A percentile compares a stretch with the other conserved stretches of the same genome.
phyloP scores from a whole-genome alignment of 2,329 filamentous ascomycete genomes.

The Anisogramma anomala region DNA sequence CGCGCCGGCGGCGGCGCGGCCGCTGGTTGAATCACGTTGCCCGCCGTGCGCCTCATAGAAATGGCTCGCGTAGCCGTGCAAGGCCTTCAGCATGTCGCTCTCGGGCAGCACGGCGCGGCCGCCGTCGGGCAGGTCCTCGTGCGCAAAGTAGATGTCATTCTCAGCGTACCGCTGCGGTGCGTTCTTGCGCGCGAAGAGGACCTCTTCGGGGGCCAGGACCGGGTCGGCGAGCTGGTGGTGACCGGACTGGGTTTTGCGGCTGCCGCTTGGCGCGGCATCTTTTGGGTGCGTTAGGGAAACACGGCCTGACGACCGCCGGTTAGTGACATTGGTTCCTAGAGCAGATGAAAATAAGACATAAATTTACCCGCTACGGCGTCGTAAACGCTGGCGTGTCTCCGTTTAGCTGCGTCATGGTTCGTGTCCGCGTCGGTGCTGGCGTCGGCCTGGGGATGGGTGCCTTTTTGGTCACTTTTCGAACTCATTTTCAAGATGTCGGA shows the following conservation, averaged over 20 bases:
- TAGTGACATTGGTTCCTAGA: too few relatives aligned
- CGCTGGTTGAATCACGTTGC: constrained; percentile 4
- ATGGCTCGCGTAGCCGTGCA: constrained; percentile 57
- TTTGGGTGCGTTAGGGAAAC: constrained; percentile 12
- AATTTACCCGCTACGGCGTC: constrained; percentile 58
- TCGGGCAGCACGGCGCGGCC: constrained; percentile 46
- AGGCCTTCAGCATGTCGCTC: constrained; percentile 55
- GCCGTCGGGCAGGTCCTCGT: constrained; percentile 42
- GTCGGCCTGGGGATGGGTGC: constrained; percentile 15
- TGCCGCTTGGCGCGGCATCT: constrained; percentile 6
- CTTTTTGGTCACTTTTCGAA: constrained; percentile 16
- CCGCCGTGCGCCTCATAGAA: constrained; percentile 43
- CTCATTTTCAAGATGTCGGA: constrained; percentile 15
- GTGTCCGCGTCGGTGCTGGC: constrained; percentile 14
- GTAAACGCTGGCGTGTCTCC: constrained; percentile 46
- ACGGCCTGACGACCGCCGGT: constrained; percentile 12
- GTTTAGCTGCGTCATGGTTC: constrained; percentile 19
- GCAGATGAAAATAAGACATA: neutral
- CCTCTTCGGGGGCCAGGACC: constrained; percentile 53
- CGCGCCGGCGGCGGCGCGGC: constrained; percentile 13
- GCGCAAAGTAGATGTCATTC: constrained; percentile 58
- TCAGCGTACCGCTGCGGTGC: constrained; percentile 60
- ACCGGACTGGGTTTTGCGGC: constrained; percentile 15
- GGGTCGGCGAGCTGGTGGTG: constrained; percentile 23
- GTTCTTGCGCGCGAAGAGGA: constrained; percentile 52